A percentile compares a stretch with the other conserved stretches of the same genome.
Evolutionary conservation across 805 yeast species (phyloP).

Genomic region (Candida alai): DNA sequence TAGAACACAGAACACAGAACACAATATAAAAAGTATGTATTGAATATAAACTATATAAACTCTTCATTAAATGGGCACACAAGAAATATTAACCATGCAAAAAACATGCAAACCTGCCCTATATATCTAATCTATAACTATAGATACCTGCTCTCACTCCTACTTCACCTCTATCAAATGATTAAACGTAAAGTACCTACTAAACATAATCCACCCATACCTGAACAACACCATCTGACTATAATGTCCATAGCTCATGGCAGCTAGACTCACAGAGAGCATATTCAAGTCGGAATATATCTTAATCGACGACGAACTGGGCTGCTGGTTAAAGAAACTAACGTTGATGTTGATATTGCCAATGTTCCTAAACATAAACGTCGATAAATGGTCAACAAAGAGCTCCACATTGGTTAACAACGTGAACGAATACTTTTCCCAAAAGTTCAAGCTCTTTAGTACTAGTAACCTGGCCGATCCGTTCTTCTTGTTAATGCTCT

Average conservation of each 20-base stretch:
- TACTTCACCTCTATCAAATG: slow-evolving; percentile 43
- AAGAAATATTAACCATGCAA: too few relatives aligned
- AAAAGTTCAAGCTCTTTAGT: slow-evolving; percentile 33
- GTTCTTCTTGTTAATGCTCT: slow-evolving; percentile 9
- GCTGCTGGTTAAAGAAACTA: slow-evolving; percentile 28
- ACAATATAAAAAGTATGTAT: too few relatives aligned
- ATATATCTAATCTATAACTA: slow-evolving; percentile 2
- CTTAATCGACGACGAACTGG: slow-evolving; percentile 23
- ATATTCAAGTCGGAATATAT: slow-evolving; percentile 39
- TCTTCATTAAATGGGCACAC: too few relatives aligned
- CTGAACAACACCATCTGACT: slow-evolving; percentile 96
- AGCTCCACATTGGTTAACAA: slow-evolving; percentile 39
- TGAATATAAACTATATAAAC: too few relatives aligned
- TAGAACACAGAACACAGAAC: too few relatives aligned
- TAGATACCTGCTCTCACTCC: slow-evolving; percentile 6
- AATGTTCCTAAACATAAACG: slow-evolving; percentile 24
- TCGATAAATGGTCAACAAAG: slow-evolving; percentile 35
- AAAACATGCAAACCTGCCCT: neutral
- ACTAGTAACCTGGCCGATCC: slow-evolving; percentile 20
- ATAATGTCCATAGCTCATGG: slow-evolving; percentile 79
- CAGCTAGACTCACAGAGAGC: slow-evolving; percentile 47
- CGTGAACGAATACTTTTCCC: slow-evolving; percentile 50
- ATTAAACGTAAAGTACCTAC: slow-evolving; percentile 76
- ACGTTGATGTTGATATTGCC: slow-evolving; percentile 32
- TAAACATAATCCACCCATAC: slow-evolving; percentile 76